These are phyloP conservation scores for Termitomyces sp. DNA, from an alignment of 768 basidiomycete species.

Conservation along the genomic window DNA sequence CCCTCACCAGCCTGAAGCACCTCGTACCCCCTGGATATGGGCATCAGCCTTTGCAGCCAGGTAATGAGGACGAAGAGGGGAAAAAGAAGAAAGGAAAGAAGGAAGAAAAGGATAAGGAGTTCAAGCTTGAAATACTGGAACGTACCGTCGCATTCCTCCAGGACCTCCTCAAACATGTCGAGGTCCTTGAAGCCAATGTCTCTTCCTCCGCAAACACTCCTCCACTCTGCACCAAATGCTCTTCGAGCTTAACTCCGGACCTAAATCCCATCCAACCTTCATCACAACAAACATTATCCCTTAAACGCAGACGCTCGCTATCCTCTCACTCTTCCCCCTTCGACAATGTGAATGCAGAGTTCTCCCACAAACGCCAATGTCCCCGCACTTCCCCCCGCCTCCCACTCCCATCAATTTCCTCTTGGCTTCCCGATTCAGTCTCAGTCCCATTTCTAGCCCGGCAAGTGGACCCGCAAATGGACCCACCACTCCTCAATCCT, in stretches of 20 bases:
- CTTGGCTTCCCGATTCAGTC: slow-evolving; percentile 43
- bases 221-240: slow-evolving; percentile 23
- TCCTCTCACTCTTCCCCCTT: neutral
- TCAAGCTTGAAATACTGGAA: slow-evolving; percentile 88
- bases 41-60: slow-evolving; percentile 11
- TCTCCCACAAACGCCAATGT: slow-evolving; percentile 8
- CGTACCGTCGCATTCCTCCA: slow-evolving; percentile 77
- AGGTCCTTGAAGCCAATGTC: slow-evolving; percentile 26
- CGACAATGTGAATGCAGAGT: neutral
- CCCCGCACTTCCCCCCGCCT: slow-evolving; percentile 32
- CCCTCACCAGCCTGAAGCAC: slow-evolving; percentile 67
- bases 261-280: slow-evolving; percentile 8
- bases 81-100: slow-evolving; percentile 27
- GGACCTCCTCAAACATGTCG: slow-evolving; percentile 57
- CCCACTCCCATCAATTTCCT: slow-evolving; percentile 65
- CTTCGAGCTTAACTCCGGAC: neutral
- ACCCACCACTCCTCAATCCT: slow-evolving; percentile 25
- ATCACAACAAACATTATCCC: neutral
- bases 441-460: neutral
- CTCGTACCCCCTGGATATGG: slow-evolving; percentile 68
- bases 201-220: neutral
- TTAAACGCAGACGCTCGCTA: slow-evolving; percentile 1
- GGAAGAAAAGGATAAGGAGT: slow-evolving; percentile 72
- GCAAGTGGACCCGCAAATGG: slow-evolving; percentile 19
- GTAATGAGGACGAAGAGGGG: slow-evolving; percentile 30